phyloP scores from a whole-genome alignment of 306 rosid species.

The Cyclanthera cordifolia region DNA sequence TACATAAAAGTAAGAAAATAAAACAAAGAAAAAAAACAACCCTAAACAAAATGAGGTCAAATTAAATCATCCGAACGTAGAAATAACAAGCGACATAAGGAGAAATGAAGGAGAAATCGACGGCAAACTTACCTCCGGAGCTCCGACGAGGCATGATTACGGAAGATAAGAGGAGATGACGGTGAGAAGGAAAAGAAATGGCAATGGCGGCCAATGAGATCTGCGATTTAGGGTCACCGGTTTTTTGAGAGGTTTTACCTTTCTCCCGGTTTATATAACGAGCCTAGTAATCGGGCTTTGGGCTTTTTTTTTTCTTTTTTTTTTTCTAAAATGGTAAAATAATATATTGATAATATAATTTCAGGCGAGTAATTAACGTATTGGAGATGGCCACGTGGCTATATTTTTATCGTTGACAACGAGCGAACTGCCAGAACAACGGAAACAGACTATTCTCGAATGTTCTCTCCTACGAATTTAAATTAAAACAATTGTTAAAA shows the following conservation, averaged over 20 bases:
- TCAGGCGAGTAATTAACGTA: no score
- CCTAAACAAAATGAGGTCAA: not conserved
- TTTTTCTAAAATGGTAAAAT: no score
- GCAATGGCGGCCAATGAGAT: not conserved
- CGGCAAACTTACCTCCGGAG: not conserved
- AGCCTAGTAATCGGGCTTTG: not conserved
- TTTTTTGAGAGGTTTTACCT: not conserved
- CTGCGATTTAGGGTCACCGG: not conserved
- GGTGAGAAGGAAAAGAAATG: not conserved
- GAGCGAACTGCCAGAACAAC: no score
- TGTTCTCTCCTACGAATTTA: no score
- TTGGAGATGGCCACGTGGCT: no score
- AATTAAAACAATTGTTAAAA: no score
- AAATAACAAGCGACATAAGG: not conserved
- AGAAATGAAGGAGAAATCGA: not conserved
- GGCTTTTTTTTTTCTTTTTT: no score
- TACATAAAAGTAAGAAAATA: not conserved
- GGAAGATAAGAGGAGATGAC: not conserved
- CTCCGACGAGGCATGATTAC: conserved; percentile 11
- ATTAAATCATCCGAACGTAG: not conserved
- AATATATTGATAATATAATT: no score
- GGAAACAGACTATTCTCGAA: no score
- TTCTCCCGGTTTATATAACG: not conserved
- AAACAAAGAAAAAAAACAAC: not conserved
- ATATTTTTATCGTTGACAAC: no score